These are phyloP conservation scores for Selaginella tamariscina DNA, from an alignment of 75 land plant genomes.

Conservation along the genomic window DNA sequence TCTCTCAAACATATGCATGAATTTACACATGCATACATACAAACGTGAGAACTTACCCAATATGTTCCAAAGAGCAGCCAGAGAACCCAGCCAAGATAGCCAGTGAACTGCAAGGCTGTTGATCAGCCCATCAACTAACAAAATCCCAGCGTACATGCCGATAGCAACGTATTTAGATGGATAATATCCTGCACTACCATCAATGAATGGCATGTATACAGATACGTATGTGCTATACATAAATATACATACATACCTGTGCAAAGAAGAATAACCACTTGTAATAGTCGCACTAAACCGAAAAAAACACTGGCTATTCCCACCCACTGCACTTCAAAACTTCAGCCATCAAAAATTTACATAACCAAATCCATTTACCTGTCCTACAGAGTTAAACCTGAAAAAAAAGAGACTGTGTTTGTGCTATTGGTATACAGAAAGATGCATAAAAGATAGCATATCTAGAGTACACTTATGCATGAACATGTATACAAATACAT, in stretches of 20 bases:
- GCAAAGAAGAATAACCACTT: slow-evolving; percentile 77
- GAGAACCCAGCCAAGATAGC: slow-evolving; percentile 48
- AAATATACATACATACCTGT: no score
- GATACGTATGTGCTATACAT: no score
- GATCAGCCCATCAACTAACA: slow-evolving; percentile 43
- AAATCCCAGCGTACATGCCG: slow-evolving; percentile 56
- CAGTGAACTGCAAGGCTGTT: slow-evolving; percentile 57
- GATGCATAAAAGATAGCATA: no score
- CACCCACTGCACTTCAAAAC: slow-evolving; percentile 50
- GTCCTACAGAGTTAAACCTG: slow-evolving; percentile 29
- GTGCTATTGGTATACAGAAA: no score
- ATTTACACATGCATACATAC: neutral
- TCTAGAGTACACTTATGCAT: no score
- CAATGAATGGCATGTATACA: no score
- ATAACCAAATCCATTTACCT: neutral
- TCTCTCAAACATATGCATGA: no score
- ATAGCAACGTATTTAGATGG: slow-evolving; percentile 60
- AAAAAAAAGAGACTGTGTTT: no score
- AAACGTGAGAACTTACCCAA: slow-evolving; percentile 31
- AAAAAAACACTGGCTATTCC: slow-evolving; percentile 64
- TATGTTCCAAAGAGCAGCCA: slow-evolving; percentile 71
- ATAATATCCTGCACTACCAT: slow-evolving; percentile 57
- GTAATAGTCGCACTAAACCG: slow-evolving; percentile 58
- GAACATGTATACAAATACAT: no score
- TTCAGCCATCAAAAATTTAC: neutral